Percentiles rank a stretch among this genome's conserved stretches.
Evolutionary conservation across 345 rosid genomes (phyloP).

Genomic region (Hypericum perforatum): DNA sequence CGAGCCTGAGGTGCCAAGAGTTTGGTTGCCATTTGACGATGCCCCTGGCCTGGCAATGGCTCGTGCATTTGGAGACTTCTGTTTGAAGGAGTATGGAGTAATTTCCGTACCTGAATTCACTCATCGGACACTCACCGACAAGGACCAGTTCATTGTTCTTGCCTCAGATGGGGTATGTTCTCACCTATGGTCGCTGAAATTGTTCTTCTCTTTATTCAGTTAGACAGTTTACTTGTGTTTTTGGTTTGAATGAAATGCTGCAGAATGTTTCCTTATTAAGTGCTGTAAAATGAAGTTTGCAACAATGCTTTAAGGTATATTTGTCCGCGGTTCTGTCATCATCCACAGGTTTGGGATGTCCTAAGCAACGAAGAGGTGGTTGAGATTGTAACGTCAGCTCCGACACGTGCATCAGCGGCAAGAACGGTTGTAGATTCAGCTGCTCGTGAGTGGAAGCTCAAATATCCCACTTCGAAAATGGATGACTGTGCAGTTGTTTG

Average conservation of each 20-base stretch:
- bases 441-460: slow-evolving; percentile 84
- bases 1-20: slow-evolving; percentile 96
- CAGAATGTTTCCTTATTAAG: too few relatives aligned
- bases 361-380: slow-evolving; percentile 88
- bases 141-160: slow-evolving; percentile 88
- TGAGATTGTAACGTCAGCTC: slow-evolving; percentile 80
- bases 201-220: too few relatives aligned
- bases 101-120: slow-evolving; percentile 91
- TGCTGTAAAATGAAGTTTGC: too few relatives aligned
- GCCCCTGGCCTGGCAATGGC: slow-evolving; percentile 99
- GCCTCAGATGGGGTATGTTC: slow-evolving; percentile 93
- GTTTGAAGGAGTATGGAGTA: slow-evolving; percentile 97
- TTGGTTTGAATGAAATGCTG: too few relatives aligned
- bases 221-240: too few relatives aligned
- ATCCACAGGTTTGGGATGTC: slow-evolving; percentile 80
- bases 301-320: too few relatives aligned
- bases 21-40: slow-evolving; percentile 98
- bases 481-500: slow-evolving; percentile 93
- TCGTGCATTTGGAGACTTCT: slow-evolving; percentile 97
- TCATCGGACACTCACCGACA: slow-evolving; percentile 69
- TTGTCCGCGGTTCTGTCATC: too few relatives aligned
- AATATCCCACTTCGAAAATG: slow-evolving; percentile 88
- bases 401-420: slow-evolving; percentile 66
- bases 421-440: slow-evolving; percentile 91
- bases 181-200: not conserved